Conservation (phyloP, 495 filamentous ascomycete genomes). For the Penicillium cataractarum region DNA sequence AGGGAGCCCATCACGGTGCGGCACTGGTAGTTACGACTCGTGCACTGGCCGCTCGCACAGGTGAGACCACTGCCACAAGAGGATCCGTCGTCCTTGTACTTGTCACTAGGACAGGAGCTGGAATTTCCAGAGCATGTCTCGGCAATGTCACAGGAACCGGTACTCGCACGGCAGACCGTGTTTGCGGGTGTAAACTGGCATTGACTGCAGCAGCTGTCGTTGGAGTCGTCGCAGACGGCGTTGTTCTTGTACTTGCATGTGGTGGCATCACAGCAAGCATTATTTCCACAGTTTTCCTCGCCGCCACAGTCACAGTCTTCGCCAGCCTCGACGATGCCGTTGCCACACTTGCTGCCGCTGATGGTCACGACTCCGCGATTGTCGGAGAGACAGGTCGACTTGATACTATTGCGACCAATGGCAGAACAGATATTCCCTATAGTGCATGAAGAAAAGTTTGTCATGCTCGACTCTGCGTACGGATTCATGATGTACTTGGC, state of each 20-base stretch:
- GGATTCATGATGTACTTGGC: constrained; percentile 94
- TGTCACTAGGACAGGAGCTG: constrained; percentile 74
- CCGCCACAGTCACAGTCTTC: constrained; percentile 98
- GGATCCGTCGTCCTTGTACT: constrained; percentile 68
- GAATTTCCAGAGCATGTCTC: constrained; percentile 79
- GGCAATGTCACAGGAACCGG: constrained; percentile 77
- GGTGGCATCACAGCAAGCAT: constrained; percentile 80
- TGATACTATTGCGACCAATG: constrained; percentile 76
- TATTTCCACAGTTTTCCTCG: constrained; percentile 64
- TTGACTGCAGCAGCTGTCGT: constrained; percentile 83
- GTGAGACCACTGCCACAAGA: constrained; percentile 68
- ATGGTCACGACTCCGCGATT: constrained; percentile 88
- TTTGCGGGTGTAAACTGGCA: constrained; percentile 72
- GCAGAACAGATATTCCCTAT: constrained; percentile 97
- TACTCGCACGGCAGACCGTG: constrained; percentile 78
- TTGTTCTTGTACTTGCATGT: constrained; percentile 84
- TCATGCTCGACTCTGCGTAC: constrained; percentile 71
- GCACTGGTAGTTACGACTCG: constrained; percentile 89
- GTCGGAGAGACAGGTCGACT: constrained; percentile 72
- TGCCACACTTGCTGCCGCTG: constrained; percentile 85
- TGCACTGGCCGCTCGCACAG: constrained; percentile 95
- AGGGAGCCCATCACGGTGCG: constrained; percentile 81
- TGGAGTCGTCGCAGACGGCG: constrained; percentile 84
- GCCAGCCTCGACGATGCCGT: constrained; percentile 92
- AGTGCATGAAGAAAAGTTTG: constrained; percentile 80